phyloP scores from a whole-genome alignment of 148 eudicot genomes.

The Pouteria glomerata region DNA sequence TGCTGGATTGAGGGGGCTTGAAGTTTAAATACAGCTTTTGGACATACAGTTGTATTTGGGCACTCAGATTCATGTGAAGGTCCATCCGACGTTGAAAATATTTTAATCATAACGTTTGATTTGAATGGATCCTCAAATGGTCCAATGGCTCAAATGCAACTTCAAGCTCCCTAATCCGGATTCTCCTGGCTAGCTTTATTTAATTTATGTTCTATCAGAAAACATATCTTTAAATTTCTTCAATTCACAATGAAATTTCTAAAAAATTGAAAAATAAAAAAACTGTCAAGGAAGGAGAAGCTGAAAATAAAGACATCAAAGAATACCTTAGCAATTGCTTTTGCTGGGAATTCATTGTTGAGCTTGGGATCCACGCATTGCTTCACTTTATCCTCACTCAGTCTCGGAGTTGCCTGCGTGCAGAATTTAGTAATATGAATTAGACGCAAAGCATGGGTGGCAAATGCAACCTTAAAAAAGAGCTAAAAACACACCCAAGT shows the following conservation, averaged over 20 bases:
- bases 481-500: slow-evolving; percentile 57
- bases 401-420: slow-evolving; percentile 92
- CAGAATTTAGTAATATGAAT: slow-evolving; percentile 4
- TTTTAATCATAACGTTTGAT: too few relatives aligned
- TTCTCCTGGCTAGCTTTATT: too few relatives aligned
- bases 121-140: too few relatives aligned
- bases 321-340: slow-evolving; percentile 85
- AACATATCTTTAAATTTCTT: too few relatives aligned
- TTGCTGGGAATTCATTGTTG: slow-evolving; percentile 66
- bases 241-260: background rate
- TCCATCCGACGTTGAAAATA: too few relatives aligned
- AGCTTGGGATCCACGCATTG: slow-evolving; percentile 95
- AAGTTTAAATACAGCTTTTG: too few relatives aligned
- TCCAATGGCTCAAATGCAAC: too few relatives aligned
- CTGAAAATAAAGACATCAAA: background rate
- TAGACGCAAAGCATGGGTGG: background rate
- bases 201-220: too few relatives aligned
- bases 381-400: slow-evolving; percentile 95
- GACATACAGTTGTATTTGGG: too few relatives aligned
- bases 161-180: too few relatives aligned
- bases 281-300: background rate
- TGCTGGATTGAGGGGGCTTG: too few relatives aligned
- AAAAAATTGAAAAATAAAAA: background rate
- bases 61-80: too few relatives aligned
- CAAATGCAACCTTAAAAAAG: background rate